Base-by-base conservation (phyloP, 1,139 yeast genomes). In the Hemisphaericaspora lyxosophila region DNA sequence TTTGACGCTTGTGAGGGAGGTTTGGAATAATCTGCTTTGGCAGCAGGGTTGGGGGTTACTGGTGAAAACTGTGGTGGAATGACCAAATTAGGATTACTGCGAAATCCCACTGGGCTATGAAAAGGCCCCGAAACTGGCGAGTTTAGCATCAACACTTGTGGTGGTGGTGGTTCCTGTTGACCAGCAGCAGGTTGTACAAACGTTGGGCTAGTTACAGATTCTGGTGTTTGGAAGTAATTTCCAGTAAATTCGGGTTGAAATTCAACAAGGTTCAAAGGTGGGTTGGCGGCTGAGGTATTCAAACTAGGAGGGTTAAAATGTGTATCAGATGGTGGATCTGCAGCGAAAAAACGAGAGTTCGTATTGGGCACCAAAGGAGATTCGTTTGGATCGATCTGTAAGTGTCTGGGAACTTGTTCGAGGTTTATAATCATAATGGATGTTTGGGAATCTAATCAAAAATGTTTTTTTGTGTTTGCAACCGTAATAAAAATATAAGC, bases 51-150 rank as follows among this genome's bases (percentile, higher is more conserved):
- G 13, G 49, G 40, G 24, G 46, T 42, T 9, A 44, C 26, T 18
- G 49, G 49, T n/a, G 46, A 33, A 23, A 40, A 36, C 19, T 39
- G 23, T 3, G 33, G 17, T n/a, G n/a, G n/a, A n/a, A n/a, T n/a
- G 25, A 29, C n/a, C 11, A 25, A 20, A 23, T 15, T 13, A 8
- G 30, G 20, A 16, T 26, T 26, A 16, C 19, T 26, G 15, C 30
- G 30, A 8, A 15, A 26, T 8, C 12, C 12, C 13, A 6, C 15
- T 3, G 28, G 28, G 19, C 27, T 30, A 3, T 26, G 29, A 15
- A 27, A 18, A n/a, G 20, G 27, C 26, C 12, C 38, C 11, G 22
- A 42, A 34, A 24, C 33, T 33, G 5, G 36, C 35, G 23, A 35
- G 29, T 14, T 44, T 37, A 14, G 37, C 27, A 18, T 38, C 32